phyloP scores from a whole-genome alignment of 1,139 yeast genomes.

The Candida anutae region DNA sequence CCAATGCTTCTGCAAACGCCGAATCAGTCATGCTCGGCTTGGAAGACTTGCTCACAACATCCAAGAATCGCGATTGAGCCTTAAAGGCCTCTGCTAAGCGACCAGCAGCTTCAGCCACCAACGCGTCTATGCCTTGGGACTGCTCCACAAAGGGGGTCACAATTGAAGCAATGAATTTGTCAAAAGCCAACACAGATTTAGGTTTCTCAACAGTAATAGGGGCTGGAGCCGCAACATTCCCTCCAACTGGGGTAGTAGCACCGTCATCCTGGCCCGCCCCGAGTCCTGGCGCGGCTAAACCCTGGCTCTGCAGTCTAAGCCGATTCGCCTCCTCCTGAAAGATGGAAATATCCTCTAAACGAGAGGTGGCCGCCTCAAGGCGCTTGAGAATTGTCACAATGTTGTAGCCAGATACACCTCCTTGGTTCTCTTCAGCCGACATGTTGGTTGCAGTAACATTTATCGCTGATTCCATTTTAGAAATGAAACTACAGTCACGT shows the following conservation, averaged over 20 bases:
- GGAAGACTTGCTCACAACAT: constrained; percentile 50
- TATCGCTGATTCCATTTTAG: background rate
- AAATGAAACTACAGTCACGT: too few species aligned
- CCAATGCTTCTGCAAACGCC: constrained; percentile 47
- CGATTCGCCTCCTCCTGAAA: constrained; percentile 52
- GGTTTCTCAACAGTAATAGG: constrained; percentile 17
- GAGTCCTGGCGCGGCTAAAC: background rate
- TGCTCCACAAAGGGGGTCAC: constrained; percentile 54
- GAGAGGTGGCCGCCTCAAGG: constrained; percentile 87
- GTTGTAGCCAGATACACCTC: constrained; percentile 71
- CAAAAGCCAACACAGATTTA: constrained; percentile 45
- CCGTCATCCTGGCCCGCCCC: constrained; percentile 2
- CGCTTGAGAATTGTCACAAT: constrained; percentile 75
- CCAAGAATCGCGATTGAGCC: constrained; percentile 51
- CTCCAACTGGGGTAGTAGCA: constrained; percentile 1
- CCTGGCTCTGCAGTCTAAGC: constrained; percentile 2
- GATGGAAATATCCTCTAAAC: constrained; percentile 82
- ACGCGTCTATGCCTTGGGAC: constrained; percentile 55
- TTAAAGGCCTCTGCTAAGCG: constrained; percentile 51
- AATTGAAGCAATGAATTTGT: constrained; percentile 41
- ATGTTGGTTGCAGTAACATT: constrained; percentile 3
- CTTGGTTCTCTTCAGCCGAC: constrained; percentile 43
- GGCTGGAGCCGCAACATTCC: constrained; percentile 1
- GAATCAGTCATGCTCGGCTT: constrained; percentile 58
- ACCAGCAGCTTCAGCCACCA: constrained; percentile 55